Evolutionary conservation across 2,329 filamentous ascomycete species (phyloP).

Genomic region (Colletotrichum neosansevieriae): DNA sequence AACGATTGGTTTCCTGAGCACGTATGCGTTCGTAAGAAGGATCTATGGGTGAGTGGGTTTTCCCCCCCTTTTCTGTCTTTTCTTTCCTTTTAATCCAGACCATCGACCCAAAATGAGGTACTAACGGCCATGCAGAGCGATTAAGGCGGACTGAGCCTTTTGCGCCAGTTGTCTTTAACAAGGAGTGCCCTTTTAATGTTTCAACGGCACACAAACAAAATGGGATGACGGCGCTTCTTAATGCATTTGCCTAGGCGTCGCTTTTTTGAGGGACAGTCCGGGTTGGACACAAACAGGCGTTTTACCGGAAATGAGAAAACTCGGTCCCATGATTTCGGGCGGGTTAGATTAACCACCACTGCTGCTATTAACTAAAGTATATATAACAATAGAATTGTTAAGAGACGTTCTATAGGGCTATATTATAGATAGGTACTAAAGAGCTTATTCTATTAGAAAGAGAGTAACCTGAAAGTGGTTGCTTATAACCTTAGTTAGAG

Average conservation of each 20-base stretch:
- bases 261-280: slow-evolving; percentile 17
- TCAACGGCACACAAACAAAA: not conserved
- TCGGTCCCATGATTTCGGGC: not conserved
- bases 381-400: too few relatives aligned
- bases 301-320: slow-evolving; percentile 20
- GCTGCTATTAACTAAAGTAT: slow-evolving; percentile 17
- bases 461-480: too few relatives aligned
- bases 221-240: slow-evolving; percentile 17
- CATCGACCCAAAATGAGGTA: not conserved
- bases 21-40: slow-evolving; percentile 84
- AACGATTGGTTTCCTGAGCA: slow-evolving; percentile 85
- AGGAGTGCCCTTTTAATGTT: slow-evolving; percentile 2
- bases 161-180: slow-evolving; percentile 1
- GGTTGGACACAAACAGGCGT: slow-evolving; percentile 17
- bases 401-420: too few relatives aligned
- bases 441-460: too few relatives aligned
- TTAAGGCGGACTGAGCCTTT: slow-evolving; percentile 60
- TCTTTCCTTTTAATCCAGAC: accelerated
- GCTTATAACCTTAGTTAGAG: too few relatives aligned
- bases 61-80: too few relatives aligned
- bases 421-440: too few relatives aligned
- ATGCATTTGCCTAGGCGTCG: slow-evolving; percentile 32
- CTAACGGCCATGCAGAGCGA: slow-evolving; percentile 54
- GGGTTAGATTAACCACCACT: slow-evolving; percentile 3
- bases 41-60: slow-evolving; percentile 77